phyloP scores from a whole-genome alignment of 805 yeast species.

The Wickerhamiella siamensis region DNA sequence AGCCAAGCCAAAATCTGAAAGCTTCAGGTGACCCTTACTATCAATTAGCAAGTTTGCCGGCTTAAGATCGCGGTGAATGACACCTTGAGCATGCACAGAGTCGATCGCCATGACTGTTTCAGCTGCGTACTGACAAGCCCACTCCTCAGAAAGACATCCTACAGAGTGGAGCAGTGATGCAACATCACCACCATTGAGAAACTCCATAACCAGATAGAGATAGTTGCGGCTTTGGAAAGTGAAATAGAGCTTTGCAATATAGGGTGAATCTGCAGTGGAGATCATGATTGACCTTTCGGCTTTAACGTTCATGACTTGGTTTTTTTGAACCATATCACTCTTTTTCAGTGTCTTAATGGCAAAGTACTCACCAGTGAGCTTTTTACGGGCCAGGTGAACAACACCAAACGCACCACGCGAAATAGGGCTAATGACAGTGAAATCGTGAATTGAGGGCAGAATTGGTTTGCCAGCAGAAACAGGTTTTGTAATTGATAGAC shows the following conservation, averaged over 20 bases:
- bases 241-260: conserved; percentile 76
- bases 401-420: conserved; percentile 97
- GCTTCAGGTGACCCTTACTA: conserved; percentile 70
- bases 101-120: conserved; percentile 85
- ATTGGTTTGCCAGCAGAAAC: not conserved
- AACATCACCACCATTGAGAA: conserved; percentile 88
- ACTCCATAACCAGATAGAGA: conserved; percentile 90
- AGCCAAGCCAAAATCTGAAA: conserved; percentile 91
- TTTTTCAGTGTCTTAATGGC: conserved; percentile 88
- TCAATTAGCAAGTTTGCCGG: conserved; percentile 90
- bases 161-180: conserved; percentile 71
- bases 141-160: conserved; percentile 70
- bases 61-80: conserved; percentile 87
- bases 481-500: conserved; percentile 1
- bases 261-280: conserved; percentile 79
- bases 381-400: conserved; percentile 73
- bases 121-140: conserved; percentile 71
- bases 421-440: conserved; percentile 81
- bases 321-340: conserved; percentile 92
- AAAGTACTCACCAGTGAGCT: conserved; percentile 81
- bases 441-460: conserved; percentile 68
- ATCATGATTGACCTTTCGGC: conserved; percentile 97
- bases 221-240: conserved; percentile 83
- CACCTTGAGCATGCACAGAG: conserved; percentile 75
- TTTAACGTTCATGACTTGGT: conserved; percentile 87